A percentile compares a stretch with the other conserved stretches of the same genome.
These are phyloP conservation scores for Monosporascus sp. DNA, from an alignment of 2,329 filamentous ascomycete genomes.

Conservation along the genomic window DNA sequence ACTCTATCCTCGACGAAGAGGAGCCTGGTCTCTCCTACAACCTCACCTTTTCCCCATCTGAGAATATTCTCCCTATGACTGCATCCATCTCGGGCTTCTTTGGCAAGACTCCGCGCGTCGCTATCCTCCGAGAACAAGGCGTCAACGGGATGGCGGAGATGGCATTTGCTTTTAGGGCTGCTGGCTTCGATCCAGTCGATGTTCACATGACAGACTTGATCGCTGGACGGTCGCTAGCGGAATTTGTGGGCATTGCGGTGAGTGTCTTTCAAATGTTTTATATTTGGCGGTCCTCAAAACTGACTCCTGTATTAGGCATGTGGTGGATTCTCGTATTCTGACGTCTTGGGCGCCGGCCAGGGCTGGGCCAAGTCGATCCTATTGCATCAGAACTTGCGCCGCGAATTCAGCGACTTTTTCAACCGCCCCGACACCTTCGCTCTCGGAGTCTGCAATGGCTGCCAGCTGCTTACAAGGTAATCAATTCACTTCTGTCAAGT, in stretches of 20 bases:
- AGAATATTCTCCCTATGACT: constrained; percentile 50
- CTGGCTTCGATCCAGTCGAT: constrained; percentile 87
- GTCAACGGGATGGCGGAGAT: constrained; percentile 97
- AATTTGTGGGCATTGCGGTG: constrained; percentile 78
- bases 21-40: constrained; percentile 84
- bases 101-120: constrained; percentile 65
- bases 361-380: constrained; percentile 95
- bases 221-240: constrained; percentile 69
- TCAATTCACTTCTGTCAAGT: no score
- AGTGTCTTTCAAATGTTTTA: no score
- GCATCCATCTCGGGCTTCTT: constrained; percentile 1
- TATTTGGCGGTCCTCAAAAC: no score
- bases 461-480: constrained; percentile 78
- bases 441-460: constrained; percentile 94
- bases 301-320: constrained; percentile 44
- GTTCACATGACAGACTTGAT: constrained; percentile 96
- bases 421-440: constrained; percentile 83
- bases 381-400: constrained; percentile 69
- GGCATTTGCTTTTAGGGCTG: constrained; percentile 90
- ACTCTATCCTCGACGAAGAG: constrained; percentile 64
- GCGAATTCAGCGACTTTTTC: constrained; percentile 82
- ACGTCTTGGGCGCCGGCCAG: constrained; percentile 84
- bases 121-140: constrained; percentile 91
- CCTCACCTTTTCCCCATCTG: constrained; percentile 72
- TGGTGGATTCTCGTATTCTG: constrained; percentile 91